Base-by-base conservation (phyloP, 108 stramenopile genomes). In the Stephanodiscus triporus region DNA sequence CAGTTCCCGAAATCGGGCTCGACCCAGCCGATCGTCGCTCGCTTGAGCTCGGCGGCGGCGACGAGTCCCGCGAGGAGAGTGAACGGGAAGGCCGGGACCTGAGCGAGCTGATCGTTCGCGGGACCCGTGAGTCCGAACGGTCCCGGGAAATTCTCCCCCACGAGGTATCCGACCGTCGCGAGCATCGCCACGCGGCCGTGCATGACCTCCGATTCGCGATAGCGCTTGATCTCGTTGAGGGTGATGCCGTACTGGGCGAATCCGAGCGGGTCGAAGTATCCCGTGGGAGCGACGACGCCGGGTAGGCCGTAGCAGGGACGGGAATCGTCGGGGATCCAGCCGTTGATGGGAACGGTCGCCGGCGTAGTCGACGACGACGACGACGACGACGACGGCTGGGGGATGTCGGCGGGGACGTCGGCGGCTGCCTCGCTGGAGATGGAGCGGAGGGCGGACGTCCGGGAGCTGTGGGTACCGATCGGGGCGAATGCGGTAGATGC, bases 101-200 rank as follows among this genome's bases (percentile, higher is more conserved):
- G 78, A 63, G 79, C 84, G 40, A 95, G 75, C 63, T 95, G 92
- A 30, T 79, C 86, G 82, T 92, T 93, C 24, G 93, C 95, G 11
- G 95, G 91, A 51, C 95, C 92, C 32, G 51, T 49, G 20, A 86
- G 66, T 5, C 62, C 74, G 66, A 84, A 86, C 1, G 89, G 74
- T 56, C 71, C 79, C 37, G 56, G 26, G 54, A 81, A 50, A 8
- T 84, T 72, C 57, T 86, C 85, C 10, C 83, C 83, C 6, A 80
- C 66, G 24, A 82, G 57, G 34, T 86, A 84, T 27, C 83, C 82
- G 7, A 86, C 58, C 20, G 85, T 53, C 2, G 91, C 88, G 26
- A 91, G 72, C 88, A 90, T 89, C 45, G 91, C 89, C 9, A 89
- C 87, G 58, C 84, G 82, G 2, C 84, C 82, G 62, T 88, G 84